Conservation (phyloP, 75 land plant species). For the Chamaecyparis obtusa region DNA sequence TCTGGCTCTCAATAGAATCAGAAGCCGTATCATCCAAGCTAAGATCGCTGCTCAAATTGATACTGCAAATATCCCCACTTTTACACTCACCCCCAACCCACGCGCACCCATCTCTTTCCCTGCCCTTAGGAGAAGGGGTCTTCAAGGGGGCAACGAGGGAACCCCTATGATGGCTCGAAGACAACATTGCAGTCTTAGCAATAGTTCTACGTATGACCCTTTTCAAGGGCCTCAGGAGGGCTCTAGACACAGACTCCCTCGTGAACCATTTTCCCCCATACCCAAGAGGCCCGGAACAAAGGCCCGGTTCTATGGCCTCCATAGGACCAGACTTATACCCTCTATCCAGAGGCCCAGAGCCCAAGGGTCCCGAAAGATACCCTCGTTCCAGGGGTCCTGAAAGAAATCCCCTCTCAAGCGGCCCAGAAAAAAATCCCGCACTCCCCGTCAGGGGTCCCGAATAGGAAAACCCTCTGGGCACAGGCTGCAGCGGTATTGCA, state of each 20-base stretch:
- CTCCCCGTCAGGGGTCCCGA: slow-evolving; percentile 62
- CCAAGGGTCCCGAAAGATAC: slow-evolving; percentile 72
- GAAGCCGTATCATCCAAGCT: slow-evolving; percentile 21
- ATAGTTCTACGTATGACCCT: slow-evolving; percentile 45
- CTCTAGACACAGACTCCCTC: slow-evolving; percentile 19
- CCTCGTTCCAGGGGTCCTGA: slow-evolving; percentile 75
- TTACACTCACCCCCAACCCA: slow-evolving; percentile 22
- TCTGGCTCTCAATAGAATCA: slow-evolving; percentile 40
- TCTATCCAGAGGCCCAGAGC: slow-evolving; percentile 87
- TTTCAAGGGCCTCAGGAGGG: slow-evolving; percentile 33
- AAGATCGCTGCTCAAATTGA: slow-evolving; percentile 33
- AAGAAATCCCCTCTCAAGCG: slow-evolving; percentile 49
- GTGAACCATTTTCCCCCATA: slow-evolving; percentile 8
- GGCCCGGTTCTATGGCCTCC: slow-evolving; percentile 39
- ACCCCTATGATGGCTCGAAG: slow-evolving; percentile 8
- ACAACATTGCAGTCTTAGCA: slow-evolving; percentile 25
- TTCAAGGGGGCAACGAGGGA: slow-evolving; percentile 56
- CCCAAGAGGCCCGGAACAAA: slow-evolving; percentile 70
- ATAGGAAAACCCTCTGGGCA: slow-evolving; percentile 46
- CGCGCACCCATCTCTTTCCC: slow-evolving; percentile 16
- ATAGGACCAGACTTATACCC: slow-evolving; percentile 92
- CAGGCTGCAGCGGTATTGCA: slow-evolving; percentile 83
- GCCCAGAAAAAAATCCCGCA: slow-evolving; percentile 24
- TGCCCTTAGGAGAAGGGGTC: slow-evolving; percentile 23
- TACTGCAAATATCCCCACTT: slow-evolving; percentile 25